Evolutionary conservation across 202 grass and related monocot genomes (phyloP).

Genomic region (Panicum hallii): DNA sequence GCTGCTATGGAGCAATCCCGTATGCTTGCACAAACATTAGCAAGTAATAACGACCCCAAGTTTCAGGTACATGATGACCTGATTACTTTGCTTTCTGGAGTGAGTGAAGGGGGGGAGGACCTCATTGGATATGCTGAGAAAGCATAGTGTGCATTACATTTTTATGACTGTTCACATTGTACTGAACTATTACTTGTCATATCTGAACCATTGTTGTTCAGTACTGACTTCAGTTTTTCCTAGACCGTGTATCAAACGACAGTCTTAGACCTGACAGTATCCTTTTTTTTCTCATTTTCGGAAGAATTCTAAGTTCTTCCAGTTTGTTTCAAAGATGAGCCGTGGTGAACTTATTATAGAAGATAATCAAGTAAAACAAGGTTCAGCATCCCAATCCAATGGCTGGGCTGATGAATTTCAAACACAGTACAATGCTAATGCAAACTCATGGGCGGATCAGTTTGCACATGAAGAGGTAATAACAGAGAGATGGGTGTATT

Average conservation of each 20-base stretch:
- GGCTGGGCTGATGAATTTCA: slow-evolving; percentile 96
- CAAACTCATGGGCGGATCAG: slow-evolving; percentile 90
- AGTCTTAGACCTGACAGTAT: slow-evolving; percentile 44
- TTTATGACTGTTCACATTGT: slow-evolving; percentile 24
- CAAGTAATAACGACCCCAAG: slow-evolving; percentile 89
- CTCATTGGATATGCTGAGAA: slow-evolving; percentile 24
- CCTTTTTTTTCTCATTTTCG: slow-evolving; percentile 32
- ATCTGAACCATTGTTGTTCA: slow-evolving; percentile 21
- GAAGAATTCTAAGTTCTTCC: slow-evolving; percentile 98
- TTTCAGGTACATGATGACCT: slow-evolving; percentile 79
- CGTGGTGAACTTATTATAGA: slow-evolving; percentile 95
- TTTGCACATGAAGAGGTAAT: slow-evolving; percentile 89
- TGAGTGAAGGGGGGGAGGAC: slow-evolving; percentile 17
- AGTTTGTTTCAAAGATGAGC: slow-evolving; percentile 99
- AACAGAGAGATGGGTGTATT: slow-evolving; percentile 29
- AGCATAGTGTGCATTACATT: not conserved
- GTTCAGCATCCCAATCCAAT: slow-evolving; percentile 67
- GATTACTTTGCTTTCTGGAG: slow-evolving; percentile 37
- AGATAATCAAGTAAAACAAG: slow-evolving; percentile 98
- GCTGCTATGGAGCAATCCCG: slow-evolving; percentile 90
- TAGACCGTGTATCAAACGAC: slow-evolving; percentile 19
- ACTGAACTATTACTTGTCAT: slow-evolving; percentile 7
- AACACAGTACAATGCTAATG: slow-evolving; percentile 78
- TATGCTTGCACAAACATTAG: slow-evolving; percentile 94
- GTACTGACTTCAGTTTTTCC: not conserved